phyloP scores from a whole-genome alignment of 2,329 filamentous ascomycete species.

The Dactylellina parvicollis region DNA sequence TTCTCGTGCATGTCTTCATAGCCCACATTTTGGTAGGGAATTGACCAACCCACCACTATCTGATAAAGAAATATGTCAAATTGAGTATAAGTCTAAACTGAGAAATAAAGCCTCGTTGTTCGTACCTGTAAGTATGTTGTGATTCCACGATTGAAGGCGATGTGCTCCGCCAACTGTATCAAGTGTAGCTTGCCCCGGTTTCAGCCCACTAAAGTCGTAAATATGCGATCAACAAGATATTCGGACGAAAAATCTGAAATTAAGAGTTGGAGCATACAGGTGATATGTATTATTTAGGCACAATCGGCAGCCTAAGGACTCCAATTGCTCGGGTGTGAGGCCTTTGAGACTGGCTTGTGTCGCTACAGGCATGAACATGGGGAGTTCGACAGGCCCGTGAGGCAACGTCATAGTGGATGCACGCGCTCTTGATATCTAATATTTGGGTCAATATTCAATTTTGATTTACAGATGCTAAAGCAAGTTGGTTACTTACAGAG shows the following conservation, averaged over 20 bases:
- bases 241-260: background rate
- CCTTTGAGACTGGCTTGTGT: constrained; percentile 97
- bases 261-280: constrained; percentile 62
- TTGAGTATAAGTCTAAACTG: constrained; percentile 32
- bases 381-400: constrained; percentile 88
- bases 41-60: constrained; percentile 73
- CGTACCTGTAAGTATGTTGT: constrained; percentile 85
- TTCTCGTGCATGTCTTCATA: background rate
- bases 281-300: constrained; percentile 99
- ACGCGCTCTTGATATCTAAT: constrained; percentile 91
- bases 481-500: constrained; percentile 70
- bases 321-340: constrained; percentile 88
- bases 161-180: constrained; percentile 91
- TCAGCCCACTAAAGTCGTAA: constrained; percentile 73
- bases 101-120: constrained; percentile 59
- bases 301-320: constrained; percentile 85
- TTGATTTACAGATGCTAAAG: constrained; percentile 3
- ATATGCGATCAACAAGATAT: background rate
- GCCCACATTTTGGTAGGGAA: constrained; percentile 33
- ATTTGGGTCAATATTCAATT: background rate
- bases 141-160: constrained; percentile 90
- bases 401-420: constrained; percentile 87
- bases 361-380: constrained; percentile 98
- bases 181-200: constrained; percentile 89
- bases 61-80: background rate